A percentile compares a stretch with the other conserved stretches of the same genome.
Conservation (phyloP, 2,329 filamentous ascomycete species). For the Talaromyces sp. region DNA sequence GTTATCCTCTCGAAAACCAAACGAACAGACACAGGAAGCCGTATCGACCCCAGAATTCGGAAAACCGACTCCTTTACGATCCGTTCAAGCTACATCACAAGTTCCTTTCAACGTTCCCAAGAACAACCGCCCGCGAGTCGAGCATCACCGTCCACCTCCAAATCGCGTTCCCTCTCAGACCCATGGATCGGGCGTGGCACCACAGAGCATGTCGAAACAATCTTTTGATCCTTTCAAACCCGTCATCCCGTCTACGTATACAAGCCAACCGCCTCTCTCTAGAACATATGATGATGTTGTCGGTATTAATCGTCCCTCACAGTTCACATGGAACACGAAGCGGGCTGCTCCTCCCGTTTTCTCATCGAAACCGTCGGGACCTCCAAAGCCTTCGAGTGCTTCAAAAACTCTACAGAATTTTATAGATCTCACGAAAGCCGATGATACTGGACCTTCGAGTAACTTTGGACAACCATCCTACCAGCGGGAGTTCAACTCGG, state of each 20-base stretch:
- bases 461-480: constrained; percentile 22
- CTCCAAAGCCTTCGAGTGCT: constrained; percentile 35
- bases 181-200: constrained; percentile 7
- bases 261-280: constrained; percentile 22
- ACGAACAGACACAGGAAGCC: constrained; percentile 30
- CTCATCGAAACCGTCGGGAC: constrained; percentile 44
- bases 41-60: constrained; percentile 51
- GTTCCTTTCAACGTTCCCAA: constrained; percentile 51
- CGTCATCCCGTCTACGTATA: constrained; percentile 34
- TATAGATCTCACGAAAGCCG: constrained; percentile 43
- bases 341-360: constrained; percentile 50
- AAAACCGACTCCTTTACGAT: constrained; percentile 52
- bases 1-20: constrained; percentile 32
- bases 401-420: constrained; percentile 43
- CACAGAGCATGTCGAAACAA: constrained; percentile 23
- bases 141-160: constrained; percentile 43
- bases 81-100: constrained; percentile 40
- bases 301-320: constrained; percentile 47
- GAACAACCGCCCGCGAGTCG: constrained; percentile 44
- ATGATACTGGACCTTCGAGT: not conserved
- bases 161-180: constrained; percentile 21
- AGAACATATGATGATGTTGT: constrained; percentile 31
- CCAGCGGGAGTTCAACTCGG: constrained; percentile 48
- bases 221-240: constrained; percentile 39
- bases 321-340: constrained; percentile 45